Base-by-base conservation (phyloP, 208 protist genomes). In the Acanthamoeba healyi region DNA sequence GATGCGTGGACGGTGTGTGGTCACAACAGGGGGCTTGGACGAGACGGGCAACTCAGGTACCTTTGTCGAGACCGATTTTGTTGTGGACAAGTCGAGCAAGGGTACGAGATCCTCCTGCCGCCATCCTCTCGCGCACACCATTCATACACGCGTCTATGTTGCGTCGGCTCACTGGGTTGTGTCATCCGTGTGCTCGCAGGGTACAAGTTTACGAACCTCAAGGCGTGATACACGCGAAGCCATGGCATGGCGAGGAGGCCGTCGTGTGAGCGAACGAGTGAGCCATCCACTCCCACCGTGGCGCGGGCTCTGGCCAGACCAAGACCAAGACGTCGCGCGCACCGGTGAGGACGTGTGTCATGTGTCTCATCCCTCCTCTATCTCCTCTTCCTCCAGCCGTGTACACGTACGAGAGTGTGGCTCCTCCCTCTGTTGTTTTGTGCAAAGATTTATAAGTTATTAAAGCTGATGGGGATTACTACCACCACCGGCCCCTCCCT, bases 1-100 rank as follows among this genome's bases (percentile, higher is more conserved):
- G n/a, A n/a, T 86, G 26, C 46, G 38, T 36, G 44, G 12, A 14
- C 24, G 40, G 40, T 2, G 26, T 34, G 26, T 6, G 24, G 6
- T 34, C 26, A 12, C 7, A 10, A 17, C 77, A 86, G 81, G 81
- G 24, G 81, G 12, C 24, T 24, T 88, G 81, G 81, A 88, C 26
- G 81, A 88, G 34, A 22, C 81, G 24, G 81, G 54, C 44, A 88
- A 63, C 34, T 88, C 81, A 10, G 81, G 81, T 22, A 88, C 81
- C 29, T 88, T 88, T 24, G 81, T 88, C 19, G 81, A 88, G 54
- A 88, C 81, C 54, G 81, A 88, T 88, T 88, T 88, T 63, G 54
- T 61, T 7, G 81, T 65, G 49, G 54, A 56, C 44, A 88, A 88
- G 19, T 63, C 81, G 32, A n/a, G 44, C 54, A 88, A 88, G 54